Base-by-base conservation (phyloP, 371 early-diverging fungal genomes). In the Actinomortierella wolfii region DNA sequence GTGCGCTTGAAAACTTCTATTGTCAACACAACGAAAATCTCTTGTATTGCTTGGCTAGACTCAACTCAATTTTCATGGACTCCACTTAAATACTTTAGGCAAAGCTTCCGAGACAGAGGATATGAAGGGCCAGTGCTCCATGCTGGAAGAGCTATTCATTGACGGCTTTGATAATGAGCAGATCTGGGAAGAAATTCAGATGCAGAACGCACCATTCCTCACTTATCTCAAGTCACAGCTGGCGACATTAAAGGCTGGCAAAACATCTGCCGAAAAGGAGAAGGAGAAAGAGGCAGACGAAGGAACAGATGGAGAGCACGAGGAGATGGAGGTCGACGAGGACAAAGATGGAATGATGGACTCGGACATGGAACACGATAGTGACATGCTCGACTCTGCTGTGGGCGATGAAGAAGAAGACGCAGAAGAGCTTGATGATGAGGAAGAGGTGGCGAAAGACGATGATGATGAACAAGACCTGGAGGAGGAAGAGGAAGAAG, bases 111-210 rank as follows among this genome's bases (percentile, higher is more conserved):
- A 73, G 56, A 52, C 64, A 39, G 57, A 57, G 48, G 61, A 56
- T 59, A 34, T 66, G 54, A 73, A 73, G 60, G 54, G 56, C 25
- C 67, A 63, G 4, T 67, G 74, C 21, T 73, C 74, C 7, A 62
- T 62, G 59, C 51, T 73, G 51, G 74, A 63, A 44, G 87, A 86
- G 51, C 68, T 94, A 5, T 79, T 86, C 25, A 79, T 83, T 4
- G 89, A 92, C 42, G 94, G 93, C 0, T 93, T 93, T 65, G 93
- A 94, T 67, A 77, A 83, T 46, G 89, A 91, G 59, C 95, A 95
- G 82, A 88, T 96, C 51, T 97, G 97, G 97, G 94, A 94, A 79
- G 92, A 94, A 73, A 82, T 97, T 56, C 88, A 89, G 43, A 75
- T 92, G 60, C 90, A 90, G 60, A 95, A 96, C 69, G 82, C 84